A percentile compares a stretch with the other conserved stretches of the same genome.
Evolutionary conservation across 73 alveolate species (phyloP).

Genomic region (Paramecium sexaurelia): DNA sequence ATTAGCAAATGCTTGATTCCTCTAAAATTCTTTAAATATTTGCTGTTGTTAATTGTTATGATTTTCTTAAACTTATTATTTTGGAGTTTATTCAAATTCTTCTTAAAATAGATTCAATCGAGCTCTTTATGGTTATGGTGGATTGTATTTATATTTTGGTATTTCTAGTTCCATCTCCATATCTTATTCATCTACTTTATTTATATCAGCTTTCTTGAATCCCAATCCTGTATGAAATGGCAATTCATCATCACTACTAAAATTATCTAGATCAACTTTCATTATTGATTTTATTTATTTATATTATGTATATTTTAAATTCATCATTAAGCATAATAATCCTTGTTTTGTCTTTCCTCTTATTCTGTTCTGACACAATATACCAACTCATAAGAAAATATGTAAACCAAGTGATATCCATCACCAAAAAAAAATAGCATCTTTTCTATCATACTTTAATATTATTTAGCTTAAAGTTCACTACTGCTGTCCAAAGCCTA

Average conservation of each 20-base stretch:
- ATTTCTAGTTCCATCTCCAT: not conserved
- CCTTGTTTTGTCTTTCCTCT: not conserved
- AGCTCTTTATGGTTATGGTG: slow-evolving; percentile 75
- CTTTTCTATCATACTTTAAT: not conserved
- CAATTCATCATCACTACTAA: slow-evolving; percentile 10
- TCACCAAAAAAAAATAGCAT: not conserved
- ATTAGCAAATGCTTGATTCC: slow-evolving; percentile 11
- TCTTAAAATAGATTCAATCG: slow-evolving; percentile 2
- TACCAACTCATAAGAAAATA: slow-evolving; percentile 7
- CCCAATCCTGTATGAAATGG: not conserved
- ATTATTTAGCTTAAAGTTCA: not conserved
- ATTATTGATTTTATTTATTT: not conserved
- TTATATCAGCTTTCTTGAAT: not conserved
- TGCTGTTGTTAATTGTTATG: not conserved
- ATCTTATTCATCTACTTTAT: not conserved
- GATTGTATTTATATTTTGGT: slow-evolving; percentile 69
- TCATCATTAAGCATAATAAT: not conserved
- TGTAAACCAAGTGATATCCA: slow-evolving; percentile 6
- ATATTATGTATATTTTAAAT: not conserved
- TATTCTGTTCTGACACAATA: not conserved
- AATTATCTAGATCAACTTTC: slow-evolving; percentile 10
- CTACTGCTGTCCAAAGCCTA: slow-evolving; percentile 17
- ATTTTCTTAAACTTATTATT: not conserved
- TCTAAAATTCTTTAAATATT: not conserved
- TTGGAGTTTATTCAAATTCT: not conserved